phyloP scores from a whole-genome alignment of 2,329 filamentous ascomycete species.

The Emericellopsis atlantica region DNA sequence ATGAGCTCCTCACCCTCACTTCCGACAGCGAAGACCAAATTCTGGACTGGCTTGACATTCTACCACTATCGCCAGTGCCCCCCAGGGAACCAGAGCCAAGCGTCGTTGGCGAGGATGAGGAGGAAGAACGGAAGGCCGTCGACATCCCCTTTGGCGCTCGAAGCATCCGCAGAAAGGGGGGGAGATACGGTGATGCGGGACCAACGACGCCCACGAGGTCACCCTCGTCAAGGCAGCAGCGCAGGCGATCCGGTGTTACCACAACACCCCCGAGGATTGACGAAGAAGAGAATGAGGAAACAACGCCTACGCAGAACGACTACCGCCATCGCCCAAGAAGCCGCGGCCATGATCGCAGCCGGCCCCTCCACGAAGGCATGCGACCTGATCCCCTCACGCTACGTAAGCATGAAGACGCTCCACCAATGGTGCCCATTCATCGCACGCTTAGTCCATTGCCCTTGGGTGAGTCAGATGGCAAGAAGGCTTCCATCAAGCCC shows the following conservation, averaged over 20 bases:
- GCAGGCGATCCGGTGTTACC: constrained; percentile 8
- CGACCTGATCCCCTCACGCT: constrained; percentile 22
- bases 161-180: constrained; percentile 10
- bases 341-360: constrained; percentile 8
- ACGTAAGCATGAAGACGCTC: constrained; percentile 33
- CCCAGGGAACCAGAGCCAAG: constrained; percentile 24
- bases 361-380: constrained; percentile 21
- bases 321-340: constrained; percentile 7
- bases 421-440: constrained; percentile 42
- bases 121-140: constrained; percentile 10
- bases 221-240: constrained; percentile 12
- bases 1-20: constrained; percentile 67
- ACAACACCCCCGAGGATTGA: constrained; percentile 10
- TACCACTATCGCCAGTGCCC: constrained; percentile 41
- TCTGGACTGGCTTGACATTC: constrained; percentile 76
- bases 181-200: constrained; percentile 11
- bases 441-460: constrained; percentile 23
- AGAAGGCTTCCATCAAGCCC: constrained; percentile 17
- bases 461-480: constrained; percentile 11
- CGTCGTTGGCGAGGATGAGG: constrained; percentile 14
- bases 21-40: constrained; percentile 67
- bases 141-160: constrained; percentile 19
- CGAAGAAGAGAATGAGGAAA: constrained; percentile 5
- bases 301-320: constrained; percentile 22
- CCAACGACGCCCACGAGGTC: constrained; percentile 18